phyloP scores from a whole-genome alignment of 345 rosid genomes.

The Euphorbia tirucalli region DNA sequence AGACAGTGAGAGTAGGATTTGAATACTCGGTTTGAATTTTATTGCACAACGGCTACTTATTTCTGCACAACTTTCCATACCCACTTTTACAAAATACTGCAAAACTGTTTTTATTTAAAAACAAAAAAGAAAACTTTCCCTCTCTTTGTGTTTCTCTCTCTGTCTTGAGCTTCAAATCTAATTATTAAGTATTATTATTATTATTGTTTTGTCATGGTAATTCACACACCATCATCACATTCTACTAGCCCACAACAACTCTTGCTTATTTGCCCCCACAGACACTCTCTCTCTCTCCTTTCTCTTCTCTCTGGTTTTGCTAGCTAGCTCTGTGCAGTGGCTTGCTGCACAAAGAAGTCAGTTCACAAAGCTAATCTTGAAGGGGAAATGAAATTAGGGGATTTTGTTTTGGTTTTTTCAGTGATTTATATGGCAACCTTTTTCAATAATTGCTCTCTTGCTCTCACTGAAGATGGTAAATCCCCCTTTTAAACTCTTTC shows the following conservation, averaged over 20 bases:
- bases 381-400: constrained; percentile 32
- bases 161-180: constrained; percentile 20
- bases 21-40: constrained; percentile 30
- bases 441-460: constrained; percentile 33
- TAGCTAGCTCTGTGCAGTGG: constrained; percentile 7
- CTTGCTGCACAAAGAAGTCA: background rate
- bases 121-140: background rate
- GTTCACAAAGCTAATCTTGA: background rate
- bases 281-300: background rate
- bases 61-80: constrained; percentile 44
- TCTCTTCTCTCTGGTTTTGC: background rate
- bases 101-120: background rate
- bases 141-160: too few relatives aligned
- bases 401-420: constrained; percentile 27
- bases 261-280: constrained; percentile 8
- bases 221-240: constrained; percentile 25
- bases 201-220: constrained; percentile 23
- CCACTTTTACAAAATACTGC: constrained; percentile 26
- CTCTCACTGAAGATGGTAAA: constrained; percentile 67
- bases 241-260: constrained; percentile 6
- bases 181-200: too few relatives aligned
- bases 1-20: constrained; percentile 12
- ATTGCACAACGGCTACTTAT: constrained; percentile 52
- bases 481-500: background rate
- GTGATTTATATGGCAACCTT: constrained; percentile 38